Percentiles rank a stretch among this genome's conserved stretches.
These are phyloP conservation scores for Macrophomina phaseolina DNA, from an alignment of 2,329 filamentous ascomycete genomes.

Conservation along the genomic window DNA sequence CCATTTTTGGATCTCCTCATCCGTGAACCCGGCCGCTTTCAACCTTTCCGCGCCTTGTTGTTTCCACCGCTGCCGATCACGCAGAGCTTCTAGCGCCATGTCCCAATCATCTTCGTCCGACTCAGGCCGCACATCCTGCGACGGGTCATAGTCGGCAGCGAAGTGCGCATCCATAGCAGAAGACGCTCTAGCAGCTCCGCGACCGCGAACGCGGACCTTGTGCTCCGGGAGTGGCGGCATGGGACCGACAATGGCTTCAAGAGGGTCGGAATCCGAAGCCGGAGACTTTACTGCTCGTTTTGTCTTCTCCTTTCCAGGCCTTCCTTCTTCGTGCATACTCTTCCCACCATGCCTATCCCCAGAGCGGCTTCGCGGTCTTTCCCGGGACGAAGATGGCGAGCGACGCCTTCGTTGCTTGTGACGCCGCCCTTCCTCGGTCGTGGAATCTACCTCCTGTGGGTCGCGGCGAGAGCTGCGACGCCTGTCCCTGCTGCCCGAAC, in stretches of 20 bases:
- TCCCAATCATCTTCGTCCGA: slow-evolving; percentile 73
- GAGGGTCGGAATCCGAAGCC: slow-evolving; percentile 67
- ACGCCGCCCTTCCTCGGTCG: slow-evolving; percentile 6
- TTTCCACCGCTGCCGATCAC: slow-evolving; percentile 80
- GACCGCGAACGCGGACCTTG: slow-evolving; percentile 65
- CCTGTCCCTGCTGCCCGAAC: slow-evolving; percentile 17
- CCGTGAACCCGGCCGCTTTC: slow-evolving; percentile 77
- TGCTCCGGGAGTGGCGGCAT: slow-evolving; percentile 58
- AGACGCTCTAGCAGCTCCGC: slow-evolving; percentile 66
- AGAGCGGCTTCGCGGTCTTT: not conserved
- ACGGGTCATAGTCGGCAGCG: slow-evolving; percentile 66
- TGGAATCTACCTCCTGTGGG: not conserved
- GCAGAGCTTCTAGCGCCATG: slow-evolving; percentile 75
- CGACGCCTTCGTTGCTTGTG: slow-evolving; percentile 27
- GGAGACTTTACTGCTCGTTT: slow-evolving; percentile 2
- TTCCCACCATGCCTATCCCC: not conserved
- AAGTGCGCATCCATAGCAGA: slow-evolving; percentile 83
- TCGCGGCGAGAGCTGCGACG: slow-evolving; percentile 10
- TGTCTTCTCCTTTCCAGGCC: not conserved
- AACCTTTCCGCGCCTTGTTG: slow-evolving; percentile 77
- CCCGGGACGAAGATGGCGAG: slow-evolving; percentile 30
- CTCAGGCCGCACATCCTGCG: slow-evolving; percentile 59
- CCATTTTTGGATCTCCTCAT: slow-evolving; percentile 75
- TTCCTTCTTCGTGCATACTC: not conserved
- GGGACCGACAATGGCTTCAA: slow-evolving; percentile 79